Conservation (phyloP, 225 moss, liverwort and hornwort genomes). For the Marchantia polymorpha region DNA sequence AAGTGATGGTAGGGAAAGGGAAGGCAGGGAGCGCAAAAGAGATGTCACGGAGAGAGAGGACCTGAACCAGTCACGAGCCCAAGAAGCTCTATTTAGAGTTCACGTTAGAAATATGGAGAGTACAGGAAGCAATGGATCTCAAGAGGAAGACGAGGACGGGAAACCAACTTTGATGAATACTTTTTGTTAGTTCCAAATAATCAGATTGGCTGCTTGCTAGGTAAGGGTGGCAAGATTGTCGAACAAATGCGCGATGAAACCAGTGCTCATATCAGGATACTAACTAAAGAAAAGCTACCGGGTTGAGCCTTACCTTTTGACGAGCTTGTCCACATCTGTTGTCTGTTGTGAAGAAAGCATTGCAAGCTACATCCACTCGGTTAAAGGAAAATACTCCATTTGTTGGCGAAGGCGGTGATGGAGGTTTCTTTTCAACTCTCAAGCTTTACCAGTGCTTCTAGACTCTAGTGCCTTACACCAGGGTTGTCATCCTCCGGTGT, state of each 20-base stretch:
- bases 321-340: slow-evolving; percentile 93
- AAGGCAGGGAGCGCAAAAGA: slow-evolving; percentile 67
- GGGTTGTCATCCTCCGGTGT: slow-evolving; percentile 45
- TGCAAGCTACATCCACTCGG: slow-evolving; percentile 83
- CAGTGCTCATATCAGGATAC: slow-evolving; percentile 95
- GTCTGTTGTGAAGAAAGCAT: slow-evolving; percentile 70
- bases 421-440: slow-evolving; percentile 61
- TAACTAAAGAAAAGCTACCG: slow-evolving; percentile 93
- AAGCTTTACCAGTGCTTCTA: slow-evolving; percentile 42
- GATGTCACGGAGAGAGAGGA: slow-evolving; percentile 64
- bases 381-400: slow-evolving; percentile 89
- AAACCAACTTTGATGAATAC: slow-evolving; percentile 61
- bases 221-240: slow-evolving; percentile 94
- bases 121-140: slow-evolving; percentile 58
- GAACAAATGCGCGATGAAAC: no score
- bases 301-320: slow-evolving; percentile 81
- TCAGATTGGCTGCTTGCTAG: slow-evolving; percentile 94
- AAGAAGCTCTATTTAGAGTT: slow-evolving; percentile 91
- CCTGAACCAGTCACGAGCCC: slow-evolving; percentile 65
- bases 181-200: slow-evolving; percentile 88
- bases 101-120: slow-evolving; percentile 85
- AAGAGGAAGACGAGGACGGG: slow-evolving; percentile 75
- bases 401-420: slow-evolving; percentile 42
- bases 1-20: slow-evolving; percentile 54
- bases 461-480: slow-evolving; percentile 45